Conservation (phyloP, 495 filamentous ascomycete genomes). For the Daldinia childiae region DNA sequence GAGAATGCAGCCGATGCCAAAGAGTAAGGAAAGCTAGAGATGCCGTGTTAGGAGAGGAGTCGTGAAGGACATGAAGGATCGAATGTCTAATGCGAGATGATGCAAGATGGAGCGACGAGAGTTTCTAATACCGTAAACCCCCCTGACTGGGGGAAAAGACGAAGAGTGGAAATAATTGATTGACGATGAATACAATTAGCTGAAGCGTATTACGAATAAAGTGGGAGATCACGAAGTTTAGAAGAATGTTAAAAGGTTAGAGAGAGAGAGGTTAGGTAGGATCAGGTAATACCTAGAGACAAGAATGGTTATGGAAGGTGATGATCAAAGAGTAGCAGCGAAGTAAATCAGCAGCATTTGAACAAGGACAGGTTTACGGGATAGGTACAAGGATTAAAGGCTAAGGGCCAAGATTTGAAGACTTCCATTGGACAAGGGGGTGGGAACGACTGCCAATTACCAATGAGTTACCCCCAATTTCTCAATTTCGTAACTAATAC, state of each 20-base stretch:
- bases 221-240: slow-evolving; percentile 25
- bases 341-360: slow-evolving; percentile 5
- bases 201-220: slow-evolving; percentile 39
- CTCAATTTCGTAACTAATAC: neutral
- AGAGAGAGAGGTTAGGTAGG: slow-evolving; percentile 4
- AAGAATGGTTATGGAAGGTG: slow-evolving; percentile 36
- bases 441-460: neutral
- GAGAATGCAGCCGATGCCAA: slow-evolving; percentile 29
- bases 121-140: slow-evolving; percentile 22
- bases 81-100: slow-evolving; percentile 7
- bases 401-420: neutral
- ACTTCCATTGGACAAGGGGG: neutral
- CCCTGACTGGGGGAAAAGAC: slow-evolving; percentile 1
- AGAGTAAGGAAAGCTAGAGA: slow-evolving; percentile 32
- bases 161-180: slow-evolving; percentile 17
- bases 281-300: slow-evolving; percentile 10
- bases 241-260: slow-evolving; percentile 11
- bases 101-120: slow-evolving; percentile 14
- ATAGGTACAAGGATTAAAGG: neutral
- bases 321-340: slow-evolving; percentile 31
- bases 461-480: slow-evolving; percentile 2
- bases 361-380: slow-evolving; percentile 21
- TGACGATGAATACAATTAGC: slow-evolving; percentile 38
- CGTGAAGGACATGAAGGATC: slow-evolving; percentile 14
- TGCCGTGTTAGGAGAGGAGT: slow-evolving; percentile 35